phyloP scores from a whole-genome alignment of 2,329 filamentous ascomycete species.

The Cephalotrichum gorgonifer region DNA sequence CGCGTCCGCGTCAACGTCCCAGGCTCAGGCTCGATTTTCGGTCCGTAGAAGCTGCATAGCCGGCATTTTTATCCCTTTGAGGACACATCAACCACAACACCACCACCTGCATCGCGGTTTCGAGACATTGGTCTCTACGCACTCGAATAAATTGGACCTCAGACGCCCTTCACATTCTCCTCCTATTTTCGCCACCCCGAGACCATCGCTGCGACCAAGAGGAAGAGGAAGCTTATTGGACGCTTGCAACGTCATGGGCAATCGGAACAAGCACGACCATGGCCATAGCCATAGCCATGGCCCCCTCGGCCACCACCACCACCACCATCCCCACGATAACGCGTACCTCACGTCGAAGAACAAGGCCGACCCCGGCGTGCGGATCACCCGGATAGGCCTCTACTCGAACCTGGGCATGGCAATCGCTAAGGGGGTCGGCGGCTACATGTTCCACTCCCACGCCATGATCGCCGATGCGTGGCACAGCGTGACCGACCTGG shows the following conservation, averaged over 20 bases:
- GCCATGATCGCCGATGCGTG: constrained; percentile 88
- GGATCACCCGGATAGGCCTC: constrained; percentile 44
- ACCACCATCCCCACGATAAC: constrained; percentile 84
- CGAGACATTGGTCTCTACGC: constrained; percentile 1
- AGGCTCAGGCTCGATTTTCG: not conserved
- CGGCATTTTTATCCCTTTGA: constrained; percentile 5
- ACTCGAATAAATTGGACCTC: not conserved
- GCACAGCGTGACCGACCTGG: constrained; percentile 89
- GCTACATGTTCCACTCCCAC: constrained; percentile 91
- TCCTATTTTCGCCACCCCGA: not conserved
- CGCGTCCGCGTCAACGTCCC: too few relatives aligned
- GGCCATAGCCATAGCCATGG: constrained; percentile 42
- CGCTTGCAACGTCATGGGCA: not conserved
- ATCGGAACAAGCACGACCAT: constrained; percentile 16
- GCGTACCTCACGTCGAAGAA: constrained; percentile 87
- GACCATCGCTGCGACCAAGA: not conserved
- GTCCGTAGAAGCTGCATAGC: not conserved
- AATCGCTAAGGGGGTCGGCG: constrained; percentile 81
- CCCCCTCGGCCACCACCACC: constrained; percentile 44
- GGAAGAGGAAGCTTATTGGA: not conserved
- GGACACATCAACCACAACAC: constrained; percentile 6
- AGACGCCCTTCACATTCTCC: not conserved
- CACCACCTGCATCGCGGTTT: not conserved
- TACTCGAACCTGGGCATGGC: constrained; percentile 92
- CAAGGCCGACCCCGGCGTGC: constrained; percentile 57